Percentiles rank a stretch among this genome's conserved stretches.
Evolutionary conservation across 345 rosid genomes (phyloP).

Genomic region (Populus deltoides): DNA sequence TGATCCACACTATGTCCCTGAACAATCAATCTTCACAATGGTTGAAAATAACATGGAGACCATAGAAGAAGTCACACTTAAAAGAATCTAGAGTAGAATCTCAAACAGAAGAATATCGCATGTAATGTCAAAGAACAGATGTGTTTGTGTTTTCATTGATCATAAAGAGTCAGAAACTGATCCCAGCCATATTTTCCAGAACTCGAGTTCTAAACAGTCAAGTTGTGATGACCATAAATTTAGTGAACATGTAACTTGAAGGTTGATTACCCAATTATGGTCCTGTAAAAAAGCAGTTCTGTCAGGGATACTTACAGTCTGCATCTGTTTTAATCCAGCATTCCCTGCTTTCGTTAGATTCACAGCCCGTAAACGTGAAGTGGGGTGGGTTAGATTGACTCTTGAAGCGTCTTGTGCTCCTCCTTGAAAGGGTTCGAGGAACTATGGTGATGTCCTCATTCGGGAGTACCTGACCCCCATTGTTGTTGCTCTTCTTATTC

Average conservation of each 20-base stretch:
- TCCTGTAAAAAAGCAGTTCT: background rate
- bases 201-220: background rate
- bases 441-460: conserved; percentile 43
- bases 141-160: background rate
- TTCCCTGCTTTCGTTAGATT: conserved; percentile 63
- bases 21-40: background rate
- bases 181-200: background rate
- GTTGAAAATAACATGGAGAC: background rate
- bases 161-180: background rate
- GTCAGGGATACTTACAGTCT: conserved; percentile 57
- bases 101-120: background rate
- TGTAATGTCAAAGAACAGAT: background rate
- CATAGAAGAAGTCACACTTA: background rate
- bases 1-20: background rate
- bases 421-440: conserved; percentile 38
- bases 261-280: background rate
- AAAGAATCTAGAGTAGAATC: background rate
- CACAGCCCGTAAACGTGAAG: conserved; percentile 34
- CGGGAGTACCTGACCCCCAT: conserved; percentile 30
- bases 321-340: conserved; percentile 84
- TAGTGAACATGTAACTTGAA: background rate
- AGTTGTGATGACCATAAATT: background rate
- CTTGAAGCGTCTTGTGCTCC: conserved; percentile 36
- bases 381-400: conserved; percentile 52
- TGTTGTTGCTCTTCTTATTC: conserved; percentile 34